Percentiles rank a stretch among this genome's conserved stretches.
Conservation (phyloP, 441 rosid genomes). For the Erodium moschatum region DNA sequence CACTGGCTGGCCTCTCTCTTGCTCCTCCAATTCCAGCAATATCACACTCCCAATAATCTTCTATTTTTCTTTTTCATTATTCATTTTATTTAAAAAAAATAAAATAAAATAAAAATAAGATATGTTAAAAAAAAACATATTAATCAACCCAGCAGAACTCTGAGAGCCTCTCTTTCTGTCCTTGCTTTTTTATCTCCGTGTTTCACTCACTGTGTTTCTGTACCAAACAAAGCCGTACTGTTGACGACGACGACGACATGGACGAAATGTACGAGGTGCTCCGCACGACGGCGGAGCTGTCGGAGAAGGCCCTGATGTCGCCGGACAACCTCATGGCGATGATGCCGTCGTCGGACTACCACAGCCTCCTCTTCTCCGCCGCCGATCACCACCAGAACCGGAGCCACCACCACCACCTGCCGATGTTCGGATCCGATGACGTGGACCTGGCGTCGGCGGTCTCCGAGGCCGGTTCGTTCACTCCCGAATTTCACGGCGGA, state of each 20-base stretch:
- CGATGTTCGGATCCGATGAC: constrained; percentile 8
- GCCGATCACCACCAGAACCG: constrained; percentile 21
- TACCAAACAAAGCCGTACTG: not conserved
- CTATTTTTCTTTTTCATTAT: not conserved
- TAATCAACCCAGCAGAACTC: not conserved
- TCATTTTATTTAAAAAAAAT: too few relatives aligned
- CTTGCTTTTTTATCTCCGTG: not conserved
- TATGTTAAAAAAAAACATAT: not conserved
- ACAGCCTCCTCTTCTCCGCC: not conserved
- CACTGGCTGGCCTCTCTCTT: not conserved
- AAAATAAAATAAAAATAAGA: too few relatives aligned
- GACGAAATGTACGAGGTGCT: constrained; percentile 60
- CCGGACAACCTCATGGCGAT: constrained; percentile 54
- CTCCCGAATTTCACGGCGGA: constrained; percentile 8
- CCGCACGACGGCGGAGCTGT: constrained; percentile 44
- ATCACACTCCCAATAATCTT: not conserved
- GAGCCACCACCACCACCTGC: not conserved
- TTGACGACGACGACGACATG: constrained; percentile 26
- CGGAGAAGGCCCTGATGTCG: constrained; percentile 50
- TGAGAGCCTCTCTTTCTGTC: not conserved
- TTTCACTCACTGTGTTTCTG: not conserved
- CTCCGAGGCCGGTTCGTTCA: constrained; percentile 4
- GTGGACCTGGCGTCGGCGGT: constrained; percentile 6
- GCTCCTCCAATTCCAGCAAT: constrained; percentile 8
- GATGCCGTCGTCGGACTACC: constrained; percentile 23